These are phyloP conservation scores for Neonectria magnoliae DNA, from an alignment of 2,329 filamentous ascomycete genomes.

Conservation along the genomic window DNA sequence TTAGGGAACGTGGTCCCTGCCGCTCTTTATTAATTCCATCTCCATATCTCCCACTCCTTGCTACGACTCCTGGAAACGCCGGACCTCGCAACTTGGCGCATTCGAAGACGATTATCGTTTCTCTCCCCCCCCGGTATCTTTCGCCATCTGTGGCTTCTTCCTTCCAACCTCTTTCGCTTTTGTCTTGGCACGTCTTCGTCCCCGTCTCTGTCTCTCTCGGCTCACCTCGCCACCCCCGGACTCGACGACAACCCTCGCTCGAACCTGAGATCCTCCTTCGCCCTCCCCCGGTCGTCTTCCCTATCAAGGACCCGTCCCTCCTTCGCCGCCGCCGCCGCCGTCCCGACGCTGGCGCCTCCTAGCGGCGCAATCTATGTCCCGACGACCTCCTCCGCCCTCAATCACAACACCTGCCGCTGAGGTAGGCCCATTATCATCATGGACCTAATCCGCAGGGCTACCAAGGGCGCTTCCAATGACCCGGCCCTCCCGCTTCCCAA, in stretches of 20 bases:
- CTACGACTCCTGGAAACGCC: conserved; percentile 3
- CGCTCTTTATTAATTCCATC: conserved; percentile 42
- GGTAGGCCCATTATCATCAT: conserved; percentile 51
- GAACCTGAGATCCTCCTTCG: background rate
- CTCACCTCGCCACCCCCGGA: background rate
- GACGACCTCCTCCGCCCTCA: conserved; percentile 44
- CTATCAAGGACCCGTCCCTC: conserved; percentile 16
- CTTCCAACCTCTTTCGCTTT: background rate
- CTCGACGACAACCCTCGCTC: background rate
- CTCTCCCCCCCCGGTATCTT: background rate
- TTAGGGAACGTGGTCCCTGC: conserved; percentile 43
- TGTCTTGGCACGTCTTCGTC: background rate
- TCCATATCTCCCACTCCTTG: conserved; percentile 15
- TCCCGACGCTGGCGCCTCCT: conserved; percentile 33
- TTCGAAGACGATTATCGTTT: conserved; percentile 4
- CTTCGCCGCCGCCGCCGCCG: conserved; percentile 35
- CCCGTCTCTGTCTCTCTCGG: background rate
- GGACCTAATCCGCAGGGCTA: conserved; percentile 68
- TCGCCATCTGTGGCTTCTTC: background rate
- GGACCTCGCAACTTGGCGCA: background rate
- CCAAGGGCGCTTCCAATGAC: conserved; percentile 58
- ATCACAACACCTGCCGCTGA: conserved; percentile 53
- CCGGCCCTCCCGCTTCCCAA: conserved; percentile 55
- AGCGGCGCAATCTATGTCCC: conserved; percentile 42
- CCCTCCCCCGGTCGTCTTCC: conserved; percentile 2